A percentile compares a stretch with the other conserved stretches of the same genome.
phyloP scores from a whole-genome alignment of 805 yeast genomes.

The Candida dajiaensis region DNA sequence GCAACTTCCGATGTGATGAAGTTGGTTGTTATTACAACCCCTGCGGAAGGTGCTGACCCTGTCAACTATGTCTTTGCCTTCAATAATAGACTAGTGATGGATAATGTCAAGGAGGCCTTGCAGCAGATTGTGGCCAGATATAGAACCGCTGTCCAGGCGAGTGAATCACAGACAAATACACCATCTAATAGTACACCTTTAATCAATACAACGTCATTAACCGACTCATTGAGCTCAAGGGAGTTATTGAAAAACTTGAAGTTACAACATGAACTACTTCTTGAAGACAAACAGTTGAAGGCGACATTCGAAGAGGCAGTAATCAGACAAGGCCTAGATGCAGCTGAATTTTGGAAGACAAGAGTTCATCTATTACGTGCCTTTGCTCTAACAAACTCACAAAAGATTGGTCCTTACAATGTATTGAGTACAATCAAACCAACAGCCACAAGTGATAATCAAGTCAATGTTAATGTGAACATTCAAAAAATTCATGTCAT shows the following conservation, averaged over 20 bases:
- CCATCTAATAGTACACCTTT: conserved; percentile 23
- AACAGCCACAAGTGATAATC: conserved; percentile 86
- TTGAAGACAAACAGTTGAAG: conserved; percentile 63
- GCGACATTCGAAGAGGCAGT: conserved; percentile 84
- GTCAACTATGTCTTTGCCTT: conserved; percentile 47
- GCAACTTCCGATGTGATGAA: conserved; percentile 62
- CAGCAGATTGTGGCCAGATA: conserved; percentile 66
- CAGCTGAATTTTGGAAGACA: conserved; percentile 83
- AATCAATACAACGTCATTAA: conserved; percentile 32
- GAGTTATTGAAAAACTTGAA: conserved; percentile 63
- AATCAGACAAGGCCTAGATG: conserved; percentile 66
- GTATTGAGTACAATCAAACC: conserved; percentile 92
- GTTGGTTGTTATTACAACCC: conserved; percentile 48
- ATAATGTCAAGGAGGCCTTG: conserved; percentile 57
- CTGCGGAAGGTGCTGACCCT: conserved; percentile 27
- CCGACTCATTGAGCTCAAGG: conserved; percentile 46
- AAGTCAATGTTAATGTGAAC: conserved; percentile 88
- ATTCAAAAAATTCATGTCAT: conserved; percentile 86
- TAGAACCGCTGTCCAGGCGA: conserved; percentile 30
- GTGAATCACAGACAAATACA: conserved; percentile 14
- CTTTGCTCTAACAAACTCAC: conserved; percentile 77
- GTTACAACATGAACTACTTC: conserved; percentile 71
- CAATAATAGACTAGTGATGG: conserved; percentile 70
- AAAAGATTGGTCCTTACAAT: conserved; percentile 88
- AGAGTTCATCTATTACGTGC: conserved; percentile 76